Conservation (phyloP, 2,329 filamentous ascomycete species). For the Fusarium sp. region DNA sequence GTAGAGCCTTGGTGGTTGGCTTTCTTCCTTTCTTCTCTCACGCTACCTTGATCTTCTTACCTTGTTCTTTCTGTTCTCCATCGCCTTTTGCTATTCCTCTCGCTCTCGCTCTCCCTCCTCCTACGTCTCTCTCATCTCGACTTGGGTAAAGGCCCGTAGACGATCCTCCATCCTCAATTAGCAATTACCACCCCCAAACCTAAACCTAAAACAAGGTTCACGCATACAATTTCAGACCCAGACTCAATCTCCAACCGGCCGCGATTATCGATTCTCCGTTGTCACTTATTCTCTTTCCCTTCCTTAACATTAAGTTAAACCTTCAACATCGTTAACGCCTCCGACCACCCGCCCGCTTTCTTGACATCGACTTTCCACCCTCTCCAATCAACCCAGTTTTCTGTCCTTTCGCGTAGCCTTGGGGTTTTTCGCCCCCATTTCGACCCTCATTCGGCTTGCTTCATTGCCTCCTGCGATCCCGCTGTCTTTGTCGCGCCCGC, state of each 20-base stretch:
- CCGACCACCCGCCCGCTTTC: conserved; percentile 23
- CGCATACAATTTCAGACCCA: conserved; percentile 21
- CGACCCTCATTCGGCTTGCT: conserved; percentile 11
- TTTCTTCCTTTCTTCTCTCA: conserved; percentile 10
- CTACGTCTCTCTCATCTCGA: conserved; percentile 8
- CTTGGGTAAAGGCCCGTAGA: conserved; percentile 40
- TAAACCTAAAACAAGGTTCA: conserved; percentile 45
- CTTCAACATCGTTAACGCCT: conserved; percentile 34
- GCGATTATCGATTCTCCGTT: conserved; percentile 30
- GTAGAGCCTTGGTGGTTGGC: conserved; percentile 11
- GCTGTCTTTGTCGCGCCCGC: conserved; percentile 29
- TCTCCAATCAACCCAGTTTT: conserved; percentile 18
- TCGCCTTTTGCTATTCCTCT: conserved; percentile 9
- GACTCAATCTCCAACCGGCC: conserved; percentile 1
- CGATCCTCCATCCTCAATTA: conserved; percentile 29
- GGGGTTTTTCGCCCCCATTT: conserved; percentile 21
- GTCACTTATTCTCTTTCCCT: conserved; percentile 28
- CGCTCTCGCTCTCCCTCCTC: conserved; percentile 2
- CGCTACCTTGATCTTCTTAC: not conserved
- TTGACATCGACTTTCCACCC: conserved; percentile 17
- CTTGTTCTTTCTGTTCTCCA: not conserved
- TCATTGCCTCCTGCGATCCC: conserved; percentile 17
- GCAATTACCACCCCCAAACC: conserved; percentile 12
- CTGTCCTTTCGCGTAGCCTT: conserved; percentile 24
- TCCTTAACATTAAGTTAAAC: conserved; percentile 8